Base-by-base conservation (phyloP, 169 alveolate species). In the Toxoplasma gondii region DNA sequence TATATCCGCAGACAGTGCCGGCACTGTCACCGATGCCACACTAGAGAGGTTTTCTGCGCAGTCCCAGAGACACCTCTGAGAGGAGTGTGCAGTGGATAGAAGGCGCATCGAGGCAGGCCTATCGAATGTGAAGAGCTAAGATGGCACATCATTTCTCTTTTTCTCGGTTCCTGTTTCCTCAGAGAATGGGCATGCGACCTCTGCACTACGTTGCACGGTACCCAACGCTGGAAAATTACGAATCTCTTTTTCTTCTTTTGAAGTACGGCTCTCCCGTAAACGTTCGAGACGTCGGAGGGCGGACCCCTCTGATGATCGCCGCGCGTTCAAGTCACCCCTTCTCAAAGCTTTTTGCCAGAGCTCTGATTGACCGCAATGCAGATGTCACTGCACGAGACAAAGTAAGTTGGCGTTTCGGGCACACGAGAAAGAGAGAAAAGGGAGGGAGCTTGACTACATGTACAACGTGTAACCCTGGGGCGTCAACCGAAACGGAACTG, bases 231-330 rank as follows among this genome's bases (percentile, higher is more conserved):
- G 95, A 92, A 64, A 92, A 91, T 43, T 43, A 49, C 31, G 95
- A 64, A 69, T 43, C 92, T 10, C 54, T 67, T 34, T 82, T 64
- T 36, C 92, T 92, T 84, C 95, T 92, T 22, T 54, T 84, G 92
- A 84, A 92, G 67, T 92, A 92, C 67, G 95, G 95, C 54, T 88
- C 95, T 5, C 5, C 43, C 7, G 53, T 45, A 12, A 87, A 92
- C 92, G 74, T 49, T 43, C 49, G 88, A 22, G 95, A 92, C 44
- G 80, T 43, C 44, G 53, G 80, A 39, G 95, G 92, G 34, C 74
- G 95, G 69, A 92, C 95, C 38, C 95, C 95, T 38, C 92, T 92
- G 39, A 92, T 92, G 95, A 64, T 84, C 16, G 95, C 95, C 24
- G 95, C 95, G 9, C 36, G 38, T 12, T 39, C 78, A 36, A 54